These are phyloP conservation scores for Linderniella brevidens DNA, from an alignment of 257 asterid species.

Conservation along the genomic window DNA sequence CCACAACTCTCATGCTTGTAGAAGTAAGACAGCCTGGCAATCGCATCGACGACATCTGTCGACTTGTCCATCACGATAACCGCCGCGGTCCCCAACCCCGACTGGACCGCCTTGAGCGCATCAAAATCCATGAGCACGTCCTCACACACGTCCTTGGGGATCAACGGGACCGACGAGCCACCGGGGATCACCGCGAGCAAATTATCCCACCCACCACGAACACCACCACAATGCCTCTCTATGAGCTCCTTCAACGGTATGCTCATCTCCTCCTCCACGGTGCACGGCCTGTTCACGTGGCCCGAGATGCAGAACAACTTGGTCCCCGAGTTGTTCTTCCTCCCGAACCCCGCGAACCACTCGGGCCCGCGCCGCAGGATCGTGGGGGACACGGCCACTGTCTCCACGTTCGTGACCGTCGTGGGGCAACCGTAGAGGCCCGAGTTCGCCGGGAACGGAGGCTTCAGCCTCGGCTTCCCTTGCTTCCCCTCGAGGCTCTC, in stretches of 20 bases:
- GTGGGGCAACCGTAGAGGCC: conserved; percentile 98
- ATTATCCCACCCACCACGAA: conserved; percentile 98
- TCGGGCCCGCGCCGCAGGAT: conserved; percentile 96
- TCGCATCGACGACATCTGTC: conserved; percentile 94
- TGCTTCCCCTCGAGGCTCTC: conserved; percentile 99
- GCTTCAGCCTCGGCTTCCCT: conserved; percentile 97
- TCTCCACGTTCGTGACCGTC: conserved; percentile 92
- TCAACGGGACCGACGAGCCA: conserved; percentile 87
- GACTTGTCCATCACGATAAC: conserved; percentile 97
- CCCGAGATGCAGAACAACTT: conserved; percentile 91
- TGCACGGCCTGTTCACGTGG: conserved; percentile 96
- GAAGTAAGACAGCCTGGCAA: conserved; percentile 87
- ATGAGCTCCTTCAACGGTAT: conserved; percentile 78
- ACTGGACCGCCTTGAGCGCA: conserved; percentile 93
- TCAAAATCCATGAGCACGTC: conserved; percentile 97
- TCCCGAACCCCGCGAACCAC: conserved; percentile 93
- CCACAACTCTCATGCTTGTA: conserved; percentile 99
- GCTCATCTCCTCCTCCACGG: conserved; percentile 99
- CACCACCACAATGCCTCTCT: conserved; percentile 96
- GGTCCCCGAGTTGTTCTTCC: conserved; percentile 92
- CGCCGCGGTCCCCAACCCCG: conserved; percentile 97
- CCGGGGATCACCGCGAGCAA: conserved; percentile 93
- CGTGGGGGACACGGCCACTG: conserved; percentile 97
- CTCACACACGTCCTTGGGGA: conserved; percentile 71
- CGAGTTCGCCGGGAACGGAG: conserved; percentile 96